Base-by-base conservation (phyloP, 176 grass and related monocot species). In the barley (Hordeum vulgare) region DNA sequence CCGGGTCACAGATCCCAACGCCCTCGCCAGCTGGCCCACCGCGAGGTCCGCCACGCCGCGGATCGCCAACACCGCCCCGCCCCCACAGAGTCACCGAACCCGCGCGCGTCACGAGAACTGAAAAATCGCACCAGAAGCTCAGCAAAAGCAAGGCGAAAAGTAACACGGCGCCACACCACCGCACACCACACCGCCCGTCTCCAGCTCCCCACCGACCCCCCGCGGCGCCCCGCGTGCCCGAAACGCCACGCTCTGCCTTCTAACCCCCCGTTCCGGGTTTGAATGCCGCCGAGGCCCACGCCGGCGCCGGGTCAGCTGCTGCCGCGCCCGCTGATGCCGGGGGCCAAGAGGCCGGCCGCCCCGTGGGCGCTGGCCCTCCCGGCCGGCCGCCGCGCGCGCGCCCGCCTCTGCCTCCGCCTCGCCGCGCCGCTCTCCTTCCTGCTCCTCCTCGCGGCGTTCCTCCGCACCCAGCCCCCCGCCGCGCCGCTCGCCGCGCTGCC, bases 351-450 rank as follows among this genome's bases (percentile, higher is more conserved):
- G 84, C 73, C 84, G 58, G 36, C 80, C 2, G 80, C 71, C 8
- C 7, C 51, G 39, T 85, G 83, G 61, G 74, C 66, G 80, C 37
- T 21, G 80, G 76, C 76, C 29, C 80, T 89, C 37, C 45, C 45
- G 49, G 74, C n/a, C 1, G 66, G 87, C 9, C 82, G 81, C 59
- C 86, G 90, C 74, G 58, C 81, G 44, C 73, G 79, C 20, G 81
- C 40, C 25, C 86, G 93, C 89, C 74, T 94, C 84, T 92, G 87
- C 87, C 79, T 96, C 54, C 96, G 89, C 86, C 82, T 99, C 26
- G 67, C 92, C 34, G 78, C 87, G 68, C 76, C 69, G 78, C 74
- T 96, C 33, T 84, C 89, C 61, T 81, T 92, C 61, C 37, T 99
- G n/a, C 85, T 86, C 51, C 89, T 90, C 85, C 25, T 93, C 80